Evolutionary conservation across 345 rosid genomes (phyloP).

Genomic region (Ceriops zippeliana): DNA sequence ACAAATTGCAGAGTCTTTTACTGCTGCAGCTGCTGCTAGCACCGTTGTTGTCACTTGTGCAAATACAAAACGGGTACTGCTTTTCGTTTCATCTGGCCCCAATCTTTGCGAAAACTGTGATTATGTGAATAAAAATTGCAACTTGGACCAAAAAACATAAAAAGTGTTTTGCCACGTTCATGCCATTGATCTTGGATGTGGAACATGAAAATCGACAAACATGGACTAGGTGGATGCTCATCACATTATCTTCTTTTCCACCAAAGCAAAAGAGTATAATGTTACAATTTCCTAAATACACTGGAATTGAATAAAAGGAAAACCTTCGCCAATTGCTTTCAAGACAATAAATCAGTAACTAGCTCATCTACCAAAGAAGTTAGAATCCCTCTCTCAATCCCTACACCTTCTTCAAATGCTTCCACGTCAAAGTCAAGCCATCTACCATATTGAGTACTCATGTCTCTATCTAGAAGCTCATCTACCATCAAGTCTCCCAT

Average conservation of each 20-base stretch:
- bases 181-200: not conserved
- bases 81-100: no score
- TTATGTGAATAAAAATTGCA: no score
- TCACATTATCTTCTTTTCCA: constrained; percentile 1
- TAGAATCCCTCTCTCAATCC: constrained; percentile 56
- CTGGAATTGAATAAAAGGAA: not conserved
- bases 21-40: no score
- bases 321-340: not conserved
- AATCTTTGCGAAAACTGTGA: no score
- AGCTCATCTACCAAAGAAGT: constrained; percentile 64
- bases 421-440: constrained; percentile 73
- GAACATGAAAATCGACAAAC: not conserved
- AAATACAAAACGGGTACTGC: no score
- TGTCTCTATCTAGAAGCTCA: constrained; percentile 74
- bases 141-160: no score
- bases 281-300: not conserved
- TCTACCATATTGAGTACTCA: constrained; percentile 56
- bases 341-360: constrained; percentile 43
- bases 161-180: not conserved
- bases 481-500: constrained; percentile 72
- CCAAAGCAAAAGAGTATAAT: not conserved
- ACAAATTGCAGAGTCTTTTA: no score
- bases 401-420: constrained; percentile 60
- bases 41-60: no score
- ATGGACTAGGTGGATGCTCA: not conserved